These are phyloP conservation scores for Boletus speciosus DNA, from an alignment of 768 basidiomycete species.

Conservation along the genomic window DNA sequence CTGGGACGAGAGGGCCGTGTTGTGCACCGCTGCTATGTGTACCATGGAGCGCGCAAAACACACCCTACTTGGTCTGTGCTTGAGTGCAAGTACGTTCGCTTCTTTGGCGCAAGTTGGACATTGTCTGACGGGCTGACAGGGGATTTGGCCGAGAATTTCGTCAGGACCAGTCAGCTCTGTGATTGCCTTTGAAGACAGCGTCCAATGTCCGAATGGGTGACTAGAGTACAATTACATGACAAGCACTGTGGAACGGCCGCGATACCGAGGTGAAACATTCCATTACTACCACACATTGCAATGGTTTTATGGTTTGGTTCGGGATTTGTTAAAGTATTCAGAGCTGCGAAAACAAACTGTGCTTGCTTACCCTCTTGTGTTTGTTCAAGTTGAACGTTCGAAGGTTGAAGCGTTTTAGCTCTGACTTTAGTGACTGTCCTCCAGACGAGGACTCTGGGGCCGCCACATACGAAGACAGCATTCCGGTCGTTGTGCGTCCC, in stretches of 20 bases:
- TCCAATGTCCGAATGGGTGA: background rate
- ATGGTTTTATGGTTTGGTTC: background rate
- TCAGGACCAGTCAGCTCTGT: background rate
- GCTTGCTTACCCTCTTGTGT: background rate
- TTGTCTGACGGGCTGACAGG: background rate
- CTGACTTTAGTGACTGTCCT: too few species aligned
- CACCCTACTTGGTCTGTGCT: conserved; percentile 13
- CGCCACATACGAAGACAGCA: too few species aligned
- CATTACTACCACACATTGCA: background rate
- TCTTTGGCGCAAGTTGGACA: background rate
- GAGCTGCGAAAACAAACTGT: background rate
- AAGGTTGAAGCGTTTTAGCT: too few species aligned
- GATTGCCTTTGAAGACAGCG: background rate
- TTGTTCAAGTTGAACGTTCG: background rate
- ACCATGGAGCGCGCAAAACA: background rate
- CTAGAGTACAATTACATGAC: background rate
- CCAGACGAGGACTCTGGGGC: too few species aligned
- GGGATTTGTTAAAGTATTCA: background rate
- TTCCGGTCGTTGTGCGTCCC: too few species aligned
- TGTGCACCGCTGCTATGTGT: conserved; percentile 12
- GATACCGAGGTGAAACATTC: background rate
- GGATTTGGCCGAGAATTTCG: background rate
- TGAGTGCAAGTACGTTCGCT: background rate
- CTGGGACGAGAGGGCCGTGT: conserved; percentile 16
- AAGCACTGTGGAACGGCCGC: background rate